A percentile compares a stretch with the other conserved stretches of the same genome.
These are phyloP conservation scores for Cyclotella kingstonii DNA, from an alignment of 108 stramenopile genomes.

Conservation along the genomic window DNA sequence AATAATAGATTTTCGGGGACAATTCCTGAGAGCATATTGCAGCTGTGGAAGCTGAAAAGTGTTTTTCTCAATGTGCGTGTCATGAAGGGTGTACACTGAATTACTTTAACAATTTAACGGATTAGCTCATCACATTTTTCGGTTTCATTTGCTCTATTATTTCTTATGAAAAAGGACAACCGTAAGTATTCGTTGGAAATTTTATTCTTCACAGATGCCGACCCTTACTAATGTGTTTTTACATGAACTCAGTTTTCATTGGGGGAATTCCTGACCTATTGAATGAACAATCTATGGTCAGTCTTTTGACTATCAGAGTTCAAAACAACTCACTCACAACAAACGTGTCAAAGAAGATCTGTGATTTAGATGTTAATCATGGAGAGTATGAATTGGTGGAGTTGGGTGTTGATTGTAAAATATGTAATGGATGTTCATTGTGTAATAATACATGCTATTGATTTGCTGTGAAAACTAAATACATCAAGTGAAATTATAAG, in stretches of 20 bases:
- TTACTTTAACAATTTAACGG: not conserved
- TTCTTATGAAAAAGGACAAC: conserved; percentile 8
- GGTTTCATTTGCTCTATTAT: not conserved
- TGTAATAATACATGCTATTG: conserved; percentile 37
- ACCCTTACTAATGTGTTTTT: not conserved
- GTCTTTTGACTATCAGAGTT: conserved; percentile 45
- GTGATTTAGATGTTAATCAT: conserved; percentile 32
- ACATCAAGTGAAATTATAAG: too few relatives aligned
- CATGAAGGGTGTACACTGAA: not conserved
- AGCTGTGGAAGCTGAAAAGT: conserved; percentile 35
- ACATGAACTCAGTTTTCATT: conserved; percentile 11
- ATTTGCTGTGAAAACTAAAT: too few relatives aligned
- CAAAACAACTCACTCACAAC: conserved; percentile 47
- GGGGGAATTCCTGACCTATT: conserved; percentile 34
- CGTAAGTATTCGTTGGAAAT: conserved; percentile 2
- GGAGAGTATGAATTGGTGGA: conserved; percentile 41
- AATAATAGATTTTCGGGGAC: conserved; percentile 63
- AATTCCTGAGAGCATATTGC: conserved; percentile 59
- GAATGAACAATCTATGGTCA: conserved; percentile 21
- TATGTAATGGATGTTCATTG: conserved; percentile 33
- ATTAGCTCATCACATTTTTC: not conserved
- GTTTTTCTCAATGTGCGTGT: conserved; percentile 29
- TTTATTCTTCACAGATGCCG: conserved; percentile 1
- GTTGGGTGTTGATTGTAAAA: conserved; percentile 40
- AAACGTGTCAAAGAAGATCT: conserved; percentile 34